A percentile compares a stretch with the other conserved stretches of the same genome.
Evolutionary conservation across 176 grass and related monocot species (phyloP).

Genomic region (Cymbopogon citratus): DNA sequence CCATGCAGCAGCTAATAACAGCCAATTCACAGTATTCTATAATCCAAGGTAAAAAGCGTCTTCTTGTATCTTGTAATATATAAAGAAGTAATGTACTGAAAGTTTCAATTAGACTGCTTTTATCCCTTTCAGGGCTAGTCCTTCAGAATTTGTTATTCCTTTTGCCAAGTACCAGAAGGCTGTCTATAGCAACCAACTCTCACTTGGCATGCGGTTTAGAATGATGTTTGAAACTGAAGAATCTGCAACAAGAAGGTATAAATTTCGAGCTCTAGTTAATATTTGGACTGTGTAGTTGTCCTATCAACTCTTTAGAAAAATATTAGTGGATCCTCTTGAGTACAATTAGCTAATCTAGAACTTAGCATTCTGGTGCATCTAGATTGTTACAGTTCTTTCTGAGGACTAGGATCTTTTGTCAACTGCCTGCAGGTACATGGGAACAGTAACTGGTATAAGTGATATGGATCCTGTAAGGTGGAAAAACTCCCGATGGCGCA

Average conservation of each 20-base stretch:
- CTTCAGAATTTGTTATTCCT: constrained; percentile 88
- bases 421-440: constrained; percentile 60
- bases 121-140: constrained; percentile 48
- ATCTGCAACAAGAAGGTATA: constrained; percentile 71
- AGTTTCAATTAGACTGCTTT: constrained; percentile 9
- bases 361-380: constrained; percentile 13
- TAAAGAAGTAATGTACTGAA: constrained; percentile 5
- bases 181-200: constrained; percentile 60
- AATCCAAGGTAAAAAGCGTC: constrained; percentile 63
- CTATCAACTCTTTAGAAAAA: constrained; percentile 12
- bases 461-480: constrained; percentile 71
- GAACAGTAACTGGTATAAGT: constrained; percentile 67
- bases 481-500: constrained; percentile 75
- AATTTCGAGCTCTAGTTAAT: constrained; percentile 20
- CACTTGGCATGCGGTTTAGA: constrained; percentile 79
- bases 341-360: not conserved
- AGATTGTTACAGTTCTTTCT: constrained; percentile 8
- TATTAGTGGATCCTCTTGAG: constrained; percentile 9
- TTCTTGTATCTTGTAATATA: not conserved
- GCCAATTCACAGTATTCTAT: constrained; percentile 76
- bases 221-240: constrained; percentile 95
- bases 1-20: constrained; percentile 69
- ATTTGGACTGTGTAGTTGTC: not conserved
- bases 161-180: constrained; percentile 79
- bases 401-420: not conserved